These are phyloP conservation scores for Raphanus raphanistrum DNA, from an alignment of 345 rosid genomes.

Conservation along the genomic window DNA sequence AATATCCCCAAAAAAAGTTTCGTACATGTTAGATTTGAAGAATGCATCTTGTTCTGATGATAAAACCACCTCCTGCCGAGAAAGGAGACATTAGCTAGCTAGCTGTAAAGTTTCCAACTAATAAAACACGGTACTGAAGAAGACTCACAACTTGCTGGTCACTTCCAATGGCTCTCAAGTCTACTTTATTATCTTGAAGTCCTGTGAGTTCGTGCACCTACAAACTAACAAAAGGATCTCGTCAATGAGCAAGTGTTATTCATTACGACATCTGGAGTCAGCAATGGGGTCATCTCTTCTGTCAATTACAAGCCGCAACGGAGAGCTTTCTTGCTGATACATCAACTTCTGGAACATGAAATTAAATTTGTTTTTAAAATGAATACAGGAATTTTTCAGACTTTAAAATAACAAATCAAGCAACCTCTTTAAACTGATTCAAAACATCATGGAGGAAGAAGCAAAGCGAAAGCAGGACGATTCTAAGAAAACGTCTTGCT, in stretches of 20 bases:
- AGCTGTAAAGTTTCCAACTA: constrained; percentile 11
- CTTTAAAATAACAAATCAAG: too few relatives aligned
- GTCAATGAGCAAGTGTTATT: constrained; percentile 27
- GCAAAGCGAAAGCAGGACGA: too few relatives aligned
- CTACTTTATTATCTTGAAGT: constrained; percentile 92
- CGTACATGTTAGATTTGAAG: constrained; percentile 84
- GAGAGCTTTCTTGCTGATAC: constrained; percentile 98
- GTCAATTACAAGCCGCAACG: constrained; percentile 76
- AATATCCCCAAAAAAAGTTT: constrained; percentile 97
- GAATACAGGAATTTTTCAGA: constrained; percentile 8
- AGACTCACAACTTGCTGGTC: constrained; percentile 73
- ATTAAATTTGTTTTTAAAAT: constrained; percentile 13
- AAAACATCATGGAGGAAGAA: too few relatives aligned
- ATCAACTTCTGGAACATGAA: constrained; percentile 72
- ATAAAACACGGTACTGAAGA: neutral
- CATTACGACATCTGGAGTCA: too few relatives aligned
- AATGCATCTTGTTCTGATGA: constrained; percentile 94
- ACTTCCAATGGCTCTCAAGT: constrained; percentile 65
- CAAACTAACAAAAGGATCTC: constrained; percentile 52
- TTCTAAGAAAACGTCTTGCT: too few relatives aligned
- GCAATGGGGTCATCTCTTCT: constrained; percentile 96
- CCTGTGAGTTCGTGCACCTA: constrained; percentile 93
- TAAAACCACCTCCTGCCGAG: constrained; percentile 80
- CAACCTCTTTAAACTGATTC: too few relatives aligned
- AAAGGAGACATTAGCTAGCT: constrained; percentile 7